Evolutionary conservation across 176 grass and related monocot species (phyloP).

Genomic region (Carex kokanica): DNA sequence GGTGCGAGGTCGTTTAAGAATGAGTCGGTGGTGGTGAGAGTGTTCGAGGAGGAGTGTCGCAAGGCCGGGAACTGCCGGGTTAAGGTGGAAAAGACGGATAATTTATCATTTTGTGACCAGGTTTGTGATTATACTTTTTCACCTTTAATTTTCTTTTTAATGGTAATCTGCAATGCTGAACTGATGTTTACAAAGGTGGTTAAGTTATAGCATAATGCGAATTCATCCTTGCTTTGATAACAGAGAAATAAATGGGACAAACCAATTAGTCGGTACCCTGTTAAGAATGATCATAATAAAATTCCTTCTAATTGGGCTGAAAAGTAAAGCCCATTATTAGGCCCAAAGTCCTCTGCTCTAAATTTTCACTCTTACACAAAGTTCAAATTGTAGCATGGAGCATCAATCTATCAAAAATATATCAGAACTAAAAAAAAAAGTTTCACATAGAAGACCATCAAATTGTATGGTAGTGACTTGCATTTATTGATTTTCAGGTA

Average conservation of each 20-base stretch:
- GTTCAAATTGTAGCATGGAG: neutral
- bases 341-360: neutral
- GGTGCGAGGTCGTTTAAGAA: conserved; percentile 62
- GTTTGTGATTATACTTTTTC: neutral
- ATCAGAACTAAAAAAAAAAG: neutral
- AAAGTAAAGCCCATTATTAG: neutral
- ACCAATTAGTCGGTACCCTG: neutral
- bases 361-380: neutral
- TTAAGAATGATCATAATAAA: too few species aligned
- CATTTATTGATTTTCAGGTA: conserved; percentile 33
- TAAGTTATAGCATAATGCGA: neutral
- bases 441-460: neutral
- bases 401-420: neutral
- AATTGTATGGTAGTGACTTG: neutral
- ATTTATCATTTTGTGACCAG: conserved; percentile 65
- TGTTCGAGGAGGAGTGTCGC: conserved; percentile 42
- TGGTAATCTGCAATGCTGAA: neutral
- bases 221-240: neutral
- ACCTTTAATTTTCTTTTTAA: neutral
- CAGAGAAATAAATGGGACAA: neutral
- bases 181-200: neutral
- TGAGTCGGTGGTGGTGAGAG: conserved; percentile 36
- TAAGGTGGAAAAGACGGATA: conserved; percentile 31
- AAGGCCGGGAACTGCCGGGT: conserved; percentile 37
- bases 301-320: neutral